Base-by-base conservation (phyloP, 768 basidiomycete species). In the Paxillus ammoniavirescens region DNA sequence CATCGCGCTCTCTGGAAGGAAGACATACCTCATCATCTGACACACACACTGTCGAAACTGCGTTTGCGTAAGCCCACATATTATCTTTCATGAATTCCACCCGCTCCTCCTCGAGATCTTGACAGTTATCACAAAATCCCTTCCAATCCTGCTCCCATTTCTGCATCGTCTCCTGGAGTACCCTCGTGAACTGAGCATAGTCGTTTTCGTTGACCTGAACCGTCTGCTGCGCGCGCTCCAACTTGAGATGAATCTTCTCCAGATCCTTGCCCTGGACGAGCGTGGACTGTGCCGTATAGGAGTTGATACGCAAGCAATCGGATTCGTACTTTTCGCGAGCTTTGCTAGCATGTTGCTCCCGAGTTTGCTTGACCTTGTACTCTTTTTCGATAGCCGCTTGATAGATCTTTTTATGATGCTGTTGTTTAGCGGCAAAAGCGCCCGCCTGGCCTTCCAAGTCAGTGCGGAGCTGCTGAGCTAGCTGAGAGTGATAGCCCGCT, bases 111-210 rank as follows among this genome's bases (percentile, higher is more conserved):
- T 99, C 97, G 47, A 97, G 73, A 73, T 99, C 97, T 71, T 99
- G 97, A 57, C 92, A 92, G 42, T 82, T 83, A 70, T 99, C 97
- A 65, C 93, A 95, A 72, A 97, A 98, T 3, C 75, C 75, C 71
- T 91, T 95, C 97, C 97, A 99, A 55, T 91, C 88, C 56, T 80
- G 77, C 66, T 97, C 94, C 97, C 96, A 98, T 63, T 89, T 88
- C 47, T 74, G 77, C 18, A 81, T 78, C 13, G 92, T 96, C 47
- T 91, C 89, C 59, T 84, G 82, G 38, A 97, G 70, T 0, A 84
- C 87, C 51, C 82, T 82, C 3, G 90, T 83, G 66, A 93, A 94
- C 65, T 89, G 90, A n/a, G 82, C 79, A 65, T 93, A 98, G 55
- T 99, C 97, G 36, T 88, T 82, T 71, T 98, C 94, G 67, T 97